Base-by-base conservation (phyloP, 2,329 filamentous ascomycete genomes). In the Fusarium sterilihyphosum region DNA sequence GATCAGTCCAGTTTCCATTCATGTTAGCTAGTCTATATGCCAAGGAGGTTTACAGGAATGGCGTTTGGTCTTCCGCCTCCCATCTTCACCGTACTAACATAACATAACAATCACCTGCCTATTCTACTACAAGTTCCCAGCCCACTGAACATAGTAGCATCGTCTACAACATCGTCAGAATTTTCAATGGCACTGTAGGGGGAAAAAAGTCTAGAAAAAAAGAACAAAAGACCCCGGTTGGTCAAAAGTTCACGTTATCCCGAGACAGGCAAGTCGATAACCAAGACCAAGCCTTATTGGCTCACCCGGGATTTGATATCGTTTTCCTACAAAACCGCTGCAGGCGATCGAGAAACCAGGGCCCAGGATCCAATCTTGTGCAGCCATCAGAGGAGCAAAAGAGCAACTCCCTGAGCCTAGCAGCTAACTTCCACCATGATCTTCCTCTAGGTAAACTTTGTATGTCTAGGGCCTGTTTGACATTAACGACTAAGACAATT, bases 241-340 rank as follows among this genome's bases (percentile, higher is more conserved):
- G 16, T 24, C 46, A 63, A 61, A 71, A 54, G 58, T 41, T 41
- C 47, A 43, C 54, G 54, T 74, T 74, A 74, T 69, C 67, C 72
- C 71, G 33, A 69, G 71, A 74, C 67, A 62, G 72, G 72, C 71
- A 74, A 73, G 67, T 74, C 67, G 72, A 72, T 73, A 73, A 63
- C 33, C 46, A 67, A 49, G 33, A 33, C 43, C 58, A 58, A n/a
- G 22, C 41, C 56, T 26, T 26, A 73, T 73, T 74, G 71, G 71
- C 38, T 29, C 46, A 24, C 20, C 40, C 58, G 14, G 35, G 50
- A 31, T 49, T 74, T 52, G 71, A 62, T 74, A 69, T 74, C 63
- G 46, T 70, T 61, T 71, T 26, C 53, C 67, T 74, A 53, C 67
- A 50, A 68, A 57, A 33, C 47, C 59, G 71, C 71, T 73, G 71